Evolutionary conservation across 2,329 filamentous ascomycete genomes (phyloP), one percentile per base, ranked within the genome.

Genomic region (Endocalyx cinctus): DNA sequence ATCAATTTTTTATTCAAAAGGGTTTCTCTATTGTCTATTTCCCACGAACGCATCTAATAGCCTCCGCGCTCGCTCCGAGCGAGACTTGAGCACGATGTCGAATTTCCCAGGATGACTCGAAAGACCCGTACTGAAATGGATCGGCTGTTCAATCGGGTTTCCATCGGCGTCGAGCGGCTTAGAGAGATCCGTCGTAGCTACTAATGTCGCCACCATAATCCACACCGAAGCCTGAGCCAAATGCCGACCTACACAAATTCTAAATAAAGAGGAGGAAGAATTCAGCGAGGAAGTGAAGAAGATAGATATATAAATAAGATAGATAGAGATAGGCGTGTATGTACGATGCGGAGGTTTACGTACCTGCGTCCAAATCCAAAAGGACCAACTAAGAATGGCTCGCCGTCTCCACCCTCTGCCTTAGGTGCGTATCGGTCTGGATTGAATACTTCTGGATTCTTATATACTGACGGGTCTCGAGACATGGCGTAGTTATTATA

Each of bases 201-300:
- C 42, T 25, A 68, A 53, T 1, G 52, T 58, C 0, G 59, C 60
- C 22, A 68, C 46, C 2, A 60, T 55, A 12, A 65, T 63, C 48
- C 60, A 69, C 2, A 69, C 54, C 18, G 57, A 60, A 3, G 60
- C 60, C 17, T 59, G 66, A 3, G 73, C 74, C 8, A 79, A 49
- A 31, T 64, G 59, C 14, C 66, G 62, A 1, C 73, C 72, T 49
- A 71, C 76, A 4, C 72, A 23, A 8, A 23, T 23, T n/a, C 20
- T 23, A 23, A n/a, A 23, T 23, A 8, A 23, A 8, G 20, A 23
- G n/a, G 20, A 8, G 8, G n/a, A 23, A 71, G 48, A 77, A 71
- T 22, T 65, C 64, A 2, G 66, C 69, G 13, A 51, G 55, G 1
- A 67, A 69, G 29, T 60, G 55, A 14, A 70, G 66, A 48, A 72